Evolutionary conservation across 306 rosid genomes (phyloP), one percentile per base, ranked within the genome.

Genomic region (Aeschynomene evenia): DNA sequence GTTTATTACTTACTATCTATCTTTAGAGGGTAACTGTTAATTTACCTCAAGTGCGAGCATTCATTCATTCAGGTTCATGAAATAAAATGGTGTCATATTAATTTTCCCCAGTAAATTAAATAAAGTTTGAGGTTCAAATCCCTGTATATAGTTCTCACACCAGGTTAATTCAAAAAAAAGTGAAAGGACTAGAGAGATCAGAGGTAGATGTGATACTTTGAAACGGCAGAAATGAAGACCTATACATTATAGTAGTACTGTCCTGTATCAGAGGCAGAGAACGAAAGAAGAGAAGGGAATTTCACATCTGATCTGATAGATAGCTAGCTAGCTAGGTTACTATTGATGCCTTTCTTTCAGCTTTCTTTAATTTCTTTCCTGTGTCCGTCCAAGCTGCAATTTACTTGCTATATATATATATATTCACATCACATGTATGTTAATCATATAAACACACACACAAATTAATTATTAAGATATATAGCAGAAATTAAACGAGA

Each of bases 301-400:
- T 81, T 72, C 75, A 82, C 64, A 36, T 74, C 56, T 62, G 73
- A 70, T 82, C n/a, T n/a, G n/a, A n/a, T n/a, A n/a, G n/a, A n/a
- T n/a, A n/a, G n/a, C n/a, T n/a, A 50, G 68, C n/a, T n/a, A n/a
- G n/a, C 5, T 40, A 13, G 48, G 78, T 55, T 63, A 82, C 76
- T 59, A 65, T 71, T 59, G 69, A 65, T 39, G 59, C 64, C n/a
- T n/a, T 77, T 62, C 77, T 64, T 33, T 65, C 70, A 70, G 51
- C 70, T 70, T 66, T 77, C 73, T 73, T 68, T n/a, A n/a, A n/a
- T n/a, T n/a, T n/a, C n/a, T n/a, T n/a, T n/a, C n/a, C n/a, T n/a
- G n/a, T n/a, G n/a, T n/a, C n/a, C n/a, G 65, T 70, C 85, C 83
- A 82, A 71, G 51, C 8, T 2, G 19, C 16, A n/a, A n/a, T n/a